Conservation (phyloP, 306 rosid genomes). For the Lathyrus sativus region DNA sequence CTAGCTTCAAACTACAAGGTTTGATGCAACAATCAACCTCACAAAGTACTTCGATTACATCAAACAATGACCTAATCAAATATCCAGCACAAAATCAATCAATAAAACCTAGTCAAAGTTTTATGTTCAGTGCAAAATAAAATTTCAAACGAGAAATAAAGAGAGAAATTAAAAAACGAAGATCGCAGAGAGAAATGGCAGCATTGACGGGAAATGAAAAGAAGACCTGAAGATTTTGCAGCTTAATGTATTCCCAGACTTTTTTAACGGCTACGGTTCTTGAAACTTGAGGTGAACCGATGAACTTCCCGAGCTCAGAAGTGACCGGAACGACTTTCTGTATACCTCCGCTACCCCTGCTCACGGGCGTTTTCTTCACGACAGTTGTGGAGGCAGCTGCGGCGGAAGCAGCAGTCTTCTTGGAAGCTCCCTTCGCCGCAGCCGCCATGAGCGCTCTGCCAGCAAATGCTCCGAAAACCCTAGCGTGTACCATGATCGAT, state of each 20-base stretch:
- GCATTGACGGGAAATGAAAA: conserved; percentile 7
- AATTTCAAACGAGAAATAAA: background rate
- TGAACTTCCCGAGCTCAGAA: conserved; percentile 49
- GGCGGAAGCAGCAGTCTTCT: conserved; percentile 19
- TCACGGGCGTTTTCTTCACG: conserved; percentile 13
- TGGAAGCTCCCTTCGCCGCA: conserved; percentile 31
- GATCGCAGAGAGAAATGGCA: conserved; percentile 16
- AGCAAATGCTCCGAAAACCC: conserved; percentile 47
- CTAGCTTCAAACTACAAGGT: background rate
- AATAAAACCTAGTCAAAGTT: background rate
- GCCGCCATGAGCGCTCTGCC: conserved; percentile 48
- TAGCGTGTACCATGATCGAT: conserved; percentile 42
- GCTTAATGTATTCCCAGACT: conserved; percentile 55
- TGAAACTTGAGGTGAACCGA: conserved; percentile 45
- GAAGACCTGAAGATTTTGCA: conserved; percentile 53
- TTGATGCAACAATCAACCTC: background rate
- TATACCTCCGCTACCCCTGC: conserved; percentile 21
- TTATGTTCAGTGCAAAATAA: background rate
- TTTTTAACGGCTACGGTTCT: conserved; percentile 49
- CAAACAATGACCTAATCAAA: background rate
- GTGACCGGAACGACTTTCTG: conserved; percentile 54
- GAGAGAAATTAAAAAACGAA: background rate
- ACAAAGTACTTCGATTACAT: background rate
- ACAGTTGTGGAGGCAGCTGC: background rate
- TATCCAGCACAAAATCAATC: background rate